Conservation (phyloP, 1,139 yeast genomes). For the Chernovozyma aurita region DNA sequence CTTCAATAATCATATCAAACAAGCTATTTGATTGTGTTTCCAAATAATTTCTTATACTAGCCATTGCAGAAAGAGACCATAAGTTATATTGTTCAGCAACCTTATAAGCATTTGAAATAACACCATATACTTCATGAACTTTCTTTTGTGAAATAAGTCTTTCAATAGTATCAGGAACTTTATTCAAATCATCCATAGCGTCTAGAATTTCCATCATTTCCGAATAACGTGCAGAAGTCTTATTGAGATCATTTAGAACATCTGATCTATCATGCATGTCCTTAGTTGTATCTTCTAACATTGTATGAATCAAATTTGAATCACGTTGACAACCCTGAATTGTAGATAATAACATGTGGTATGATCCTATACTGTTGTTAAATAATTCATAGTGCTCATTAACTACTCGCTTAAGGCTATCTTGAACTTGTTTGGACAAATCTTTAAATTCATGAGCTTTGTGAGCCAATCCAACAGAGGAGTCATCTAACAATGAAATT, state of each 20-base stretch:
- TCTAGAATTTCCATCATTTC: constrained; percentile 70
- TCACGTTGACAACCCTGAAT: constrained; percentile 56
- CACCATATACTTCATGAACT: constrained; percentile 64
- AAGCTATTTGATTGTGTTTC: constrained; percentile 60
- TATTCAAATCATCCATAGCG: constrained; percentile 59
- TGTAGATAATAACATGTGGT: constrained; percentile 54
- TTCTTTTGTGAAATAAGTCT: constrained; percentile 60
- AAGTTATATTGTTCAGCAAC: constrained; percentile 57
- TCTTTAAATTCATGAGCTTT: constrained; percentile 55
- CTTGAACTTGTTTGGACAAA: constrained; percentile 51
- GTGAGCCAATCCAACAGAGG: constrained; percentile 85
- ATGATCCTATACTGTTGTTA: constrained; percentile 77
- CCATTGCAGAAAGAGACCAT: constrained; percentile 60
- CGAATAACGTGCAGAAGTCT: constrained; percentile 55
- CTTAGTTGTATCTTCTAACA: constrained; percentile 46
- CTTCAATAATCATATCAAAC: constrained; percentile 73
- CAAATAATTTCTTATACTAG: constrained; percentile 52
- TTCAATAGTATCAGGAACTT: constrained; percentile 63
- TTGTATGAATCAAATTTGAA: constrained; percentile 45
- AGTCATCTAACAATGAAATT: constrained; percentile 71
- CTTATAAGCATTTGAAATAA: constrained; percentile 52
- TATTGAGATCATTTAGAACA: constrained; percentile 59
- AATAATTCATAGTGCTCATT: constrained; percentile 82
- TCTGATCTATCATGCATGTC: constrained; percentile 55
- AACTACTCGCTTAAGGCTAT: constrained; percentile 64